Evolutionary conservation across 2,329 filamentous ascomycete species (phyloP), one percentile per base, ranked within the genome.

Genomic region (Alternaria novae-zelandiae): DNA sequence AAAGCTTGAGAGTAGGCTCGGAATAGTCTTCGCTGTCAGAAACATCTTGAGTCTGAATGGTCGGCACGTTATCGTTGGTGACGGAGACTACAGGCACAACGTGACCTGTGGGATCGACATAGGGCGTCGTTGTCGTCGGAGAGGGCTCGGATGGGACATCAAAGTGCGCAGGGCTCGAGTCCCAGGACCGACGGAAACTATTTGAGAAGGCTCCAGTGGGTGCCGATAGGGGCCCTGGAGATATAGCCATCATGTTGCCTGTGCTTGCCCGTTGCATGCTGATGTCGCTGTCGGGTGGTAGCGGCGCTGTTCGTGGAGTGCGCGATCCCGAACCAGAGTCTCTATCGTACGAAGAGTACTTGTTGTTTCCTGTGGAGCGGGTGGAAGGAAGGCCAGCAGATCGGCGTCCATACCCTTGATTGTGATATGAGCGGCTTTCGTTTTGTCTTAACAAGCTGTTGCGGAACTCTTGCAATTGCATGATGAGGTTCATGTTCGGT

Each of bases 401-500:
- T 51, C 78, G 72, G 45, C 77, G 67, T 30, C 76, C 76, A 59
- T 74, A 79, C 7, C 64, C 70, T 63, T 77, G 75, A 53, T 72
- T 76, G 53, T 75, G 75, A 28, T 70, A 75, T 9, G 70, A 70
- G 21, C 77, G 67, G 50, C 65, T 75, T 30, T 78, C 75, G 45
- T 78, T 81, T 10, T 74, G 69, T 57, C 76, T 75, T n/a, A 80
- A 60, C 46, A 78, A 84, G 81, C 73, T 86, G 76, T 69, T 86
- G 79, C 65, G 86, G 75, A 94, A 95, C 74, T 95, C 92, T 77
- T 94, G 92, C 51, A 96, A 83, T 70, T 93, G 94, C 84, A 96
- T 96, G 86, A 96, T 94, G 69, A 96, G 84, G 70, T 92, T 92
- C 93, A 96, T 96, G 79, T 96, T 96, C 0, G 92, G 92, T 62